Evolutionary conservation across 1,139 yeast genomes (phyloP).

Genomic region (Hansenula sp.): DNA sequence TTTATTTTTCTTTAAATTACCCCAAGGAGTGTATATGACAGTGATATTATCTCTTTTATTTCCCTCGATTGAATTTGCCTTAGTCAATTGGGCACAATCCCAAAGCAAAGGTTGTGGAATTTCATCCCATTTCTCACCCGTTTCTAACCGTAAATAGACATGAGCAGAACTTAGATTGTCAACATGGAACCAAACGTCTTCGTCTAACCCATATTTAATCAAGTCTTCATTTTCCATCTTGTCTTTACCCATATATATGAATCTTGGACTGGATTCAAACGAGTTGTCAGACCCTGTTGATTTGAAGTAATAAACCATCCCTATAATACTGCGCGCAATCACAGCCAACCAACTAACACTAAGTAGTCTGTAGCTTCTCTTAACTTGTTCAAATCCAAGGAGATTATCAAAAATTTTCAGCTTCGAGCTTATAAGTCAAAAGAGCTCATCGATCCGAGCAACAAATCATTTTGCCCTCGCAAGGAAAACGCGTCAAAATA

Average conservation of each 20-base stretch:
- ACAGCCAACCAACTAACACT: not conserved
- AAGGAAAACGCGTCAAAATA: too few species aligned
- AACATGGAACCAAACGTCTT: slow-evolving; percentile 82
- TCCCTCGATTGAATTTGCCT: slow-evolving; percentile 78
- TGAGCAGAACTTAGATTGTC: slow-evolving; percentile 82
- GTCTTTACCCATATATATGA: slow-evolving; percentile 71
- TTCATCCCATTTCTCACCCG: slow-evolving; percentile 41
- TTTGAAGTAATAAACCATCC: slow-evolving; percentile 59
- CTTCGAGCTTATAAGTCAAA: too few species aligned
- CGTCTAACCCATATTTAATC: slow-evolving; percentile 65
- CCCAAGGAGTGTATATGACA: slow-evolving; percentile 74
- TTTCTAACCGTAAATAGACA: slow-evolving; percentile 59
- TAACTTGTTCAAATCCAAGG: too few species aligned
- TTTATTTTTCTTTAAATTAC: slow-evolving; percentile 65
- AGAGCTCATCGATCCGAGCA: slow-evolving; percentile 1
- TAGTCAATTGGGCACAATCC: slow-evolving; percentile 74
- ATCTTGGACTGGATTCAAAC: slow-evolving; percentile 25
- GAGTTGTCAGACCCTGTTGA: slow-evolving; percentile 36
- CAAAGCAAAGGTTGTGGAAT: slow-evolving; percentile 49
- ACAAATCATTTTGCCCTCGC: not conserved
- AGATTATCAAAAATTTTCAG: not conserved
- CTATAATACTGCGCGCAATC: not conserved
- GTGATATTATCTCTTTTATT: slow-evolving; percentile 69
- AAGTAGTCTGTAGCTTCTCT: too few species aligned
- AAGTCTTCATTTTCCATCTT: slow-evolving; percentile 73